Evolutionary conservation across 805 yeast genomes (phyloP), one percentile per base, ranked within the genome.

Genomic region (Metschnikowia kunwiensis): DNA sequence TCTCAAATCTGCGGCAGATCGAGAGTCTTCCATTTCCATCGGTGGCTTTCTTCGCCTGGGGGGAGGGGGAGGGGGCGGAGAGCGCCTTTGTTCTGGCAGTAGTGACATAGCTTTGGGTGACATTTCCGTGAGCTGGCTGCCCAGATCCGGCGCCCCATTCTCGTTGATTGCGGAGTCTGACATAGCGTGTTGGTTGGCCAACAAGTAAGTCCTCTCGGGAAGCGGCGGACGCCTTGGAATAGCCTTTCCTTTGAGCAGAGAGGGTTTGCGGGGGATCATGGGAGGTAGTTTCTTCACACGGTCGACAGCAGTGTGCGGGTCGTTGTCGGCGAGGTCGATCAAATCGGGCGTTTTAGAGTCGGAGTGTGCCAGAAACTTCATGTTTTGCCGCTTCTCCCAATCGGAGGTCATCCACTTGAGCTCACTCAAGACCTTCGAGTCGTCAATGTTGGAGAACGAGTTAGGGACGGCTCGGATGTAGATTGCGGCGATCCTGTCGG

Each of bases 381-480:
- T 11, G 7, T 24, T 26, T 27, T 43, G 43, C 23, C 48, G 36
- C 25, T 29, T 32, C 19, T 24, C 36, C 46, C 45, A 48, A 11
- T 46, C 49, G 5, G 27, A 20, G 18, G 47, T 43, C 48, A 47
- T 56, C 54, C 38, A 52, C 20, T 17, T 64, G 24, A 60, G 45
- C 44, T 64, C 68, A 15, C 30, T 38, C 21, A 61, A 47, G n/a
- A 66, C 62, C 26, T 47, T 48, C 13, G 40, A 14, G 33, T 72
- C 76, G 18, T 75, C 75, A 22, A 63, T 44, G 31, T 74, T 77
- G n/a, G 84, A 79, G 51, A 85, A 67, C 1, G 91, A 82, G 27
- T 74, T 72, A 8, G 74, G 72, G 5, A 94, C 85, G 31, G 84
- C 85, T 27, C 97, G 66, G 23, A 93, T 84, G 55, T 78, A 89